A percentile compares a stretch with the other conserved stretches of the same genome.
Evolutionary conservation across 2,329 filamentous ascomycete genomes (phyloP).

Genomic region (Diplodia sapinea): DNA sequence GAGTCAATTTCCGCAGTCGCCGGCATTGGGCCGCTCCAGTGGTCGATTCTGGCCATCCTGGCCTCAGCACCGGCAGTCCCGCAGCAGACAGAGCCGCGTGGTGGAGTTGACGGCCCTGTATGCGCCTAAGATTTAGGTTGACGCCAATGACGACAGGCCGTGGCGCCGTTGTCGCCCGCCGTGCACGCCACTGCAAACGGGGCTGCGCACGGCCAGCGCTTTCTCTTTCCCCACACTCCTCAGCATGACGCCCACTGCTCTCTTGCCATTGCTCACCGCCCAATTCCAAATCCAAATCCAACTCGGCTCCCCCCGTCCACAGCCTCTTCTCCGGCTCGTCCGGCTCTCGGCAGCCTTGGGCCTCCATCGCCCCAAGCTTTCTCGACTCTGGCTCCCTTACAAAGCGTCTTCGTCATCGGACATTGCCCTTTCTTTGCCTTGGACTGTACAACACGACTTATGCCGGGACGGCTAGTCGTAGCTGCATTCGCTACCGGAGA

Average conservation of each 20-base stretch:
- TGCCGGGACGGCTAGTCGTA: neutral
- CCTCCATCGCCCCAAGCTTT: neutral
- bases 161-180: neutral
- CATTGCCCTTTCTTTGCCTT: too few species aligned
- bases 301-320: neutral
- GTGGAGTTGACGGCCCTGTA: neutral
- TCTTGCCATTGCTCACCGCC: slow-evolving; percentile 1
- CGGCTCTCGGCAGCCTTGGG: neutral
- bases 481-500: neutral
- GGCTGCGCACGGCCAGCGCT: neutral
- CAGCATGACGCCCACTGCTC: neutral
- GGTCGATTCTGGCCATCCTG: neutral
- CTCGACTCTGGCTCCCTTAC: neutral
- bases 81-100: neutral
- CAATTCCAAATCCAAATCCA: slow-evolving; percentile 21
- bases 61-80: too few species aligned
- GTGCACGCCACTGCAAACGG: neutral
- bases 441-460: too few species aligned
- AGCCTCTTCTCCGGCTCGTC: too few species aligned
- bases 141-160: neutral
- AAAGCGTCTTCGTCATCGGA: neutral
- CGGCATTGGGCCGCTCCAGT: neutral
- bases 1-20: slow-evolving; percentile 6
- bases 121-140: neutral
- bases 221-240: neutral